Conservation (phyloP, 2,329 filamentous ascomycete genomes). For the Graphilbum sp. region DNA sequence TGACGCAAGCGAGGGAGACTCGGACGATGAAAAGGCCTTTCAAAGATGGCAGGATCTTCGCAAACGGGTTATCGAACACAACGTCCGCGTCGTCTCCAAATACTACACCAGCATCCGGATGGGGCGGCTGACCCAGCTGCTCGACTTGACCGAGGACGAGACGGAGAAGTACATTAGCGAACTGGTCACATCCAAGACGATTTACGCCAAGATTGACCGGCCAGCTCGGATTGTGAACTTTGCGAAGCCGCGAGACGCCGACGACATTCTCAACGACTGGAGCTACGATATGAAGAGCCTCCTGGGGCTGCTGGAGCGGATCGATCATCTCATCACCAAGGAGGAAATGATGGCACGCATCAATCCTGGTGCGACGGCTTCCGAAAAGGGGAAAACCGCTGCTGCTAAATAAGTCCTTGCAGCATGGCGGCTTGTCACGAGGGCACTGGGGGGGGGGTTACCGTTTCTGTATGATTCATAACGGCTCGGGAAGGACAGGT, state of each 20-base stretch:
- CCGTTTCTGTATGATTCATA: no score
- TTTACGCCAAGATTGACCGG: slow-evolving; percentile 93
- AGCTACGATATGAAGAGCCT: slow-evolving; percentile 71
- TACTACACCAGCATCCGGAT: slow-evolving; percentile 98
- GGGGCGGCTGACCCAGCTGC: slow-evolving; percentile 71
- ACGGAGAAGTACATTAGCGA: slow-evolving; percentile 99
- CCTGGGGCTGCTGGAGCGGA: slow-evolving; percentile 61
- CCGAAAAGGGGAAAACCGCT: background rate
- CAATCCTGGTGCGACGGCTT: slow-evolving; percentile 38
- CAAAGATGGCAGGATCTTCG: slow-evolving; percentile 86
- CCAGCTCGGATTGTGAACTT: slow-evolving; percentile 87
- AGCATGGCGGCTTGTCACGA: no score
- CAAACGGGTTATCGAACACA: slow-evolving; percentile 98
- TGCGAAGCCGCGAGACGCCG: slow-evolving; percentile 83
- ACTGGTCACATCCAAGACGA: slow-evolving; percentile 91
- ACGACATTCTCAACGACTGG: slow-evolving; percentile 97
- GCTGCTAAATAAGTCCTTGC: slow-evolving; percentile 17
- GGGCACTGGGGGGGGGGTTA: no score
- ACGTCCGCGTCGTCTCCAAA: slow-evolving; percentile 91
- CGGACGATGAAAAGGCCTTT: slow-evolving; percentile 63
- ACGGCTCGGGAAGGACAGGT: no score
- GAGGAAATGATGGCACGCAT: slow-evolving; percentile 99
- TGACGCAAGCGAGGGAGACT: slow-evolving; percentile 45
- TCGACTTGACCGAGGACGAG: slow-evolving; percentile 87
- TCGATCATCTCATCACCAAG: slow-evolving; percentile 97